Evolutionary conservation across 192 early-diverging fungal genomes (phyloP), one percentile per base, ranked within the genome.

Genomic region (Backusella morwellensis): DNA sequence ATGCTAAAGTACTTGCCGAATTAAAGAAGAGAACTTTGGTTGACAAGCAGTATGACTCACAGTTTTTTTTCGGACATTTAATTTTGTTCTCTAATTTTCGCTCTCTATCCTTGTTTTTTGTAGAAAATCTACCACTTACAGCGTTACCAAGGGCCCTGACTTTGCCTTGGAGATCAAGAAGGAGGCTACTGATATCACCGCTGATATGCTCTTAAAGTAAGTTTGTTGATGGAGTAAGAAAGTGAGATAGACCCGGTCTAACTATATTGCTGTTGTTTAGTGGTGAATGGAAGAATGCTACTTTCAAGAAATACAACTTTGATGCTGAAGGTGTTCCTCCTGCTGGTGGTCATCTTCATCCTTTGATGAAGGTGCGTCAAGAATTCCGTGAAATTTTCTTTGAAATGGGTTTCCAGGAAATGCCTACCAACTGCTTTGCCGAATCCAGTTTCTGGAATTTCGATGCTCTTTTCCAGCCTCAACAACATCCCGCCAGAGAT

Each of bases 371-470:
- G 84, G 96, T 99, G 71, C 94, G 97, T 69, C 96, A 99, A 79
- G 98, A 99, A 87, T 98, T 98, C 89, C 89, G 97, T 35, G 92
- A 97, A 83, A 96, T 99, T 84, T 99, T 99, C 88, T 96, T 99
- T 81, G 97, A 99, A 86, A 92, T 97, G 77, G 98, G 97, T 6
- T 99, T 99, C 87, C 89, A 93, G 76, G 98, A 99, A 87, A 99
- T 99, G 98, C 96, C 96, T 26, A 97, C 97, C 69, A 97, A 96
- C 90, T 89, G 92, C 79, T 99, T 94, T 88, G 96, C 95, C 63
- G 98, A 99, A 80, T 93, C 93, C 70, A 95, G 96, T 76, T 99
- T 99, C 92, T 99, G 98, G 98, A 99, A 99, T 88, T 99, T 99
- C 85, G 98, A 99, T 84, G 94, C 97, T 34, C 92, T 99, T 74